Evolutionary conservation across 306 rosid species (phyloP).

Genomic region (Quercus alba): DNA sequence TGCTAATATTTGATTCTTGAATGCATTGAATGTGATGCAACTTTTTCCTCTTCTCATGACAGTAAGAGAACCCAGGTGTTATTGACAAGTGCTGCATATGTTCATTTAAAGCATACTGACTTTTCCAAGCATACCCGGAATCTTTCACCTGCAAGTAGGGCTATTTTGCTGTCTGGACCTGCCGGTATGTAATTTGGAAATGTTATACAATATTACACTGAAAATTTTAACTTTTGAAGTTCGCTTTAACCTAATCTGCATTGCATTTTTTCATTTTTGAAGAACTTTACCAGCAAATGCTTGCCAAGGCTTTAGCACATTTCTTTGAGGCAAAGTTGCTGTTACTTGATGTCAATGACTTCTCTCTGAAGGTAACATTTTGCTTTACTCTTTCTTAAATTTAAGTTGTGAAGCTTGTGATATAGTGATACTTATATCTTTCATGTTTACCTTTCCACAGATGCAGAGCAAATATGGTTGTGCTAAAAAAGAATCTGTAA

Average conservation of each 20-base stretch:
- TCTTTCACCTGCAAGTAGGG: constrained; percentile 85
- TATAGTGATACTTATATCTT: constrained; percentile 20
- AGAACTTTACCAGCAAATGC: constrained; percentile 89
- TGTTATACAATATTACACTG: not conserved
- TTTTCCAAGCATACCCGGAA: constrained; percentile 78
- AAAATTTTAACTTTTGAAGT: not conserved
- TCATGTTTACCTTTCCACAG: constrained; percentile 46
- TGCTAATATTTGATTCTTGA: not conserved
- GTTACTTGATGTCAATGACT: constrained; percentile 65
- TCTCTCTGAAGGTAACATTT: constrained; percentile 70
- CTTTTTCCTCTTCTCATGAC: constrained; percentile 14
- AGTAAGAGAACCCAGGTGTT: constrained; percentile 66
- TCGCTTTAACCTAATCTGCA: not conserved
- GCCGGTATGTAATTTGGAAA: constrained; percentile 46
- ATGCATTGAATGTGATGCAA: not conserved
- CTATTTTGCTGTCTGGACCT: constrained; percentile 90
- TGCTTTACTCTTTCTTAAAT: constrained; percentile 7
- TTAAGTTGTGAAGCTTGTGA: not conserved
- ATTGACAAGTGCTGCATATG: constrained; percentile 72
- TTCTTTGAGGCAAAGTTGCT: constrained; percentile 70
- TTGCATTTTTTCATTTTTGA: constrained; percentile 18
- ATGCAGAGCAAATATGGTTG: constrained; percentile 79
- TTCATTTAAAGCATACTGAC: constrained; percentile 68
- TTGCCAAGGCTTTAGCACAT: constrained; percentile 84
- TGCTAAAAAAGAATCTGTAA: constrained; percentile 66